phyloP scores from a whole-genome alignment of 306 rosid genomes.

The Cucumis hystrix region DNA sequence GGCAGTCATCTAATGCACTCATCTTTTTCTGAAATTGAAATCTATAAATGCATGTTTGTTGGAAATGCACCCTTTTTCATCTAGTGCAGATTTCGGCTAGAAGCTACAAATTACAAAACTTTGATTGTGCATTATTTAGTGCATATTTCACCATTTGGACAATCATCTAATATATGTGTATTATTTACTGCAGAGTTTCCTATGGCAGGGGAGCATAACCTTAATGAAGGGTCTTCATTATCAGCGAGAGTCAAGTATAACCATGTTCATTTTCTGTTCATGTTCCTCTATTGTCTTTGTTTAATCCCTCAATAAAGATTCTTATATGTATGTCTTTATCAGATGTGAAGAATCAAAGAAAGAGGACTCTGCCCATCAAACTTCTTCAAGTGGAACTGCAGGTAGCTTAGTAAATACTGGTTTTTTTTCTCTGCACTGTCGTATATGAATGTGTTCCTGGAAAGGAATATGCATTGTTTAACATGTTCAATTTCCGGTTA shows the following conservation, averaged over 20 bases:
- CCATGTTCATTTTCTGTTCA: conserved; percentile 2
- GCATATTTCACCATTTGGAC: conserved; percentile 22
- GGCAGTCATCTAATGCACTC: not conserved
- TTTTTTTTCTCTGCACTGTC: not conserved
- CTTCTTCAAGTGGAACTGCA: conserved; percentile 29
- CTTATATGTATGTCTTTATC: not conserved
- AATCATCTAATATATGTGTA: not conserved
- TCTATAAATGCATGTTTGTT: not conserved
- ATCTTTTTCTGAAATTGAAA: not conserved
- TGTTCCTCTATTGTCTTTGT: conserved; percentile 12
- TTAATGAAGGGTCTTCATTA: conserved; percentile 43
- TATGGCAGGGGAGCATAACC: conserved; percentile 31
- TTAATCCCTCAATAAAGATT: not conserved
- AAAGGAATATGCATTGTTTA: not conserved
- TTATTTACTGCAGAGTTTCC: conserved; percentile 40
- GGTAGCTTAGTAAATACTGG: conserved; percentile 31
- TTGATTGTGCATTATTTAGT: conserved; percentile 1
- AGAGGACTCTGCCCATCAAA: conserved; percentile 22
- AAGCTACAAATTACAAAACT: not conserved
- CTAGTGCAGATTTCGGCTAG: not conserved
- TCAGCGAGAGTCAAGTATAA: conserved; percentile 38
- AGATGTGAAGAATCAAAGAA: conserved; percentile 50
- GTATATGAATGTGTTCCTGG: not conserved
- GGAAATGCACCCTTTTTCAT: not conserved
- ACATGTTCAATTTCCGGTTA: not conserved